These are phyloP conservation scores for Penicillium sclerotigenum DNA, from an alignment of 2,329 filamentous ascomycete species.

Conservation along the genomic window DNA sequence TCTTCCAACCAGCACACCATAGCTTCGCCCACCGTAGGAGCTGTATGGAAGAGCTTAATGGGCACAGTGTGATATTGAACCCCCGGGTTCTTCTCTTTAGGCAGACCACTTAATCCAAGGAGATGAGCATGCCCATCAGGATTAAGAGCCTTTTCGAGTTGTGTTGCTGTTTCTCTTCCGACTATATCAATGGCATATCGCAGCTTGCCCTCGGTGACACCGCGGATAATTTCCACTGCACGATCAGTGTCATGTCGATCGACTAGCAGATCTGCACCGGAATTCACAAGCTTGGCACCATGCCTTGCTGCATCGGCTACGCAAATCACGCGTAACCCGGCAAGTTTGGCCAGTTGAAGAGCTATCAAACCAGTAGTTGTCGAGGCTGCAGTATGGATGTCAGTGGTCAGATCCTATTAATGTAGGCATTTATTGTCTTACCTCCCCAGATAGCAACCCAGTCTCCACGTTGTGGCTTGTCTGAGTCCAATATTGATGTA, in stretches of 20 bases:
- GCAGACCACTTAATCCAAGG: slow-evolving; percentile 65
- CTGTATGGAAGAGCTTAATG: slow-evolving; percentile 72
- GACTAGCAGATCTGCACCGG: slow-evolving; percentile 62
- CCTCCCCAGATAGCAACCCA: slow-evolving; percentile 75
- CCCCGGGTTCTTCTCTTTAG: slow-evolving; percentile 52
- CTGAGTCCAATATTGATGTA: slow-evolving; percentile 49
- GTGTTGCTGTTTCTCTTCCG: slow-evolving; percentile 60
- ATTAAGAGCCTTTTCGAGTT: slow-evolving; percentile 55
- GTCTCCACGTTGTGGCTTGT: slow-evolving; percentile 60
- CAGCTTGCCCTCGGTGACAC: slow-evolving; percentile 56
- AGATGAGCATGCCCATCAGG: slow-evolving; percentile 51
- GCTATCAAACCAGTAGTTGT: slow-evolving; percentile 67
- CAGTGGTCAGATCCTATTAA: background rate
- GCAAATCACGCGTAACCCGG: slow-evolving; percentile 62
- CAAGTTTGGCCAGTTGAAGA: slow-evolving; percentile 65
- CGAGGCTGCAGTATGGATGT: slow-evolving; percentile 47
- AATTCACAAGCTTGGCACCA: slow-evolving; percentile 55
- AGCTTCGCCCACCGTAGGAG: slow-evolving; percentile 60
- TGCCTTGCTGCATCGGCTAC: slow-evolving; percentile 67
- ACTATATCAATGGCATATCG: slow-evolving; percentile 68
- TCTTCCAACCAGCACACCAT: slow-evolving; percentile 66
- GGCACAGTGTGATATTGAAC: slow-evolving; percentile 64
- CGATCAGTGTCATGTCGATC: slow-evolving; percentile 64
- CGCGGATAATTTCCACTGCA: slow-evolving; percentile 63
- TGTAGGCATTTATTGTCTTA: slow-evolving; percentile 24